Conservation (phyloP, 2,329 filamentous ascomycete species). For the Polychaeton citri region DNA sequence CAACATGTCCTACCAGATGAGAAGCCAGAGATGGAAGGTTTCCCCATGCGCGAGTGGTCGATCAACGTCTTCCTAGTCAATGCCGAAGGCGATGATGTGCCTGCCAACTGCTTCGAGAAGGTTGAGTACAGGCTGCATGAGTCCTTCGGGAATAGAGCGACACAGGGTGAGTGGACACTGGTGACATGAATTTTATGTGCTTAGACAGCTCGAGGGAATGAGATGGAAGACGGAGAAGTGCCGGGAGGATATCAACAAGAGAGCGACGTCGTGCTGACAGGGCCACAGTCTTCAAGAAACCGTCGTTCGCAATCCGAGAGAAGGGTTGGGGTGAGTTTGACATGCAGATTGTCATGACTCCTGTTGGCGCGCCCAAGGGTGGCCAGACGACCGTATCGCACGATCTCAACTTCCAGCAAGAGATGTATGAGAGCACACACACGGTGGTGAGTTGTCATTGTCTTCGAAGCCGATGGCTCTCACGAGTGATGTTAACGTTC, state of each 20-base stretch:
- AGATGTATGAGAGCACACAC: conserved; percentile 73
- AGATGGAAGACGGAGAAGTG: no score
- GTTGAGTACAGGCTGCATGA: conserved; percentile 88
- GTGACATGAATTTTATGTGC: no score
- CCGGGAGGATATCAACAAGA: no score
- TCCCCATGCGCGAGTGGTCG: conserved; percentile 86
- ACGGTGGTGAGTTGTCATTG: conserved; percentile 46
- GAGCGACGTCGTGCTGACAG: no score
- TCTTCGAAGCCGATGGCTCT: no score
- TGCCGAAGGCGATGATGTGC: conserved; percentile 70
- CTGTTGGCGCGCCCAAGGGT: conserved; percentile 59
- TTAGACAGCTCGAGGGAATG: no score
- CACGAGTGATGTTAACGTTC: no score
- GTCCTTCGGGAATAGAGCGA: conserved; percentile 69
- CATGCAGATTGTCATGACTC: conserved; percentile 72
- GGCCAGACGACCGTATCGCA: conserved; percentile 68
- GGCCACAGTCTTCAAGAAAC: conserved; percentile 62
- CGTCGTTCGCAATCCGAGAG: conserved; percentile 81
- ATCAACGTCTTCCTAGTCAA: conserved; percentile 77
- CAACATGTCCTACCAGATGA: conserved; percentile 83
- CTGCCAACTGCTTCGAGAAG: conserved; percentile 80
- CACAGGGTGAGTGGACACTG: conserved; percentile 47
- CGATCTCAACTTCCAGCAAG: conserved; percentile 79
- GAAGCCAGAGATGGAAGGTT: conserved; percentile 69
- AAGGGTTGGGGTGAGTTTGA: conserved; percentile 99